Conservation (phyloP, 2,329 filamentous ascomycete genomes). For the Exophiala calicioides region DNA sequence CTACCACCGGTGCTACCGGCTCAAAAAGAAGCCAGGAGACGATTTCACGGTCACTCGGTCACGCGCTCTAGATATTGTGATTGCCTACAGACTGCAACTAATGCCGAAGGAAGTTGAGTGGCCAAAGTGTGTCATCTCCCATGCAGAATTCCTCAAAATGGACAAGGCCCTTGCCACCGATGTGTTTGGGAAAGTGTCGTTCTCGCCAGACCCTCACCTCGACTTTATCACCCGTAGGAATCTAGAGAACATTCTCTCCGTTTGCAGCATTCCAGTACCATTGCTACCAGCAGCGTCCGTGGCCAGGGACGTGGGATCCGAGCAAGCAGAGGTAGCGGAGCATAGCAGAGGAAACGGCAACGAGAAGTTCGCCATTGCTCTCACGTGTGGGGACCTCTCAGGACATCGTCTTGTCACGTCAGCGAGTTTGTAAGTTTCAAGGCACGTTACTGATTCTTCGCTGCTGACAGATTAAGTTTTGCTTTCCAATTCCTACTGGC, state of each 20-base stretch:
- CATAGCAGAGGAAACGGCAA: too few relatives aligned
- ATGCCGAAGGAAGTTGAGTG: neutral
- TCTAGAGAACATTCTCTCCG: slow-evolving; percentile 1
- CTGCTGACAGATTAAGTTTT: neutral
- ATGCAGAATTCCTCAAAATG: neutral
- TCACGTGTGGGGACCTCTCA: slow-evolving; percentile 1
- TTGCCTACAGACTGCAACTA: neutral
- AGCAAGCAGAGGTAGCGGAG: neutral
- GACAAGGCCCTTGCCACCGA: neutral
- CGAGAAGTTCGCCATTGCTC: neutral
- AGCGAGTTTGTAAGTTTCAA: neutral
- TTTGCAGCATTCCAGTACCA: neutral
- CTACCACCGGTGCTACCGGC: neutral
- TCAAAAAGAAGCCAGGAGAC: neutral
- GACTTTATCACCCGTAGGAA: neutral
- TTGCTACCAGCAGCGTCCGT: too few relatives aligned
- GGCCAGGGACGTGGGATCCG: too few relatives aligned
- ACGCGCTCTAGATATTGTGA: neutral
- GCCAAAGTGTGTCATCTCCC: neutral
- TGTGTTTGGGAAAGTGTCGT: too few relatives aligned
- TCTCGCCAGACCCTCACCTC: neutral
- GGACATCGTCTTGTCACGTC: slow-evolving; percentile 1
- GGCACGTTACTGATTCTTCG: neutral
- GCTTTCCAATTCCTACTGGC: neutral
- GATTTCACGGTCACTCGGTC: neutral